Percentiles rank a stretch among this genome's conserved stretches.
Evolutionary conservation across 1,284 basidiomycete species (phyloP).

Genomic region (Melampsora larici-populina): DNA sequence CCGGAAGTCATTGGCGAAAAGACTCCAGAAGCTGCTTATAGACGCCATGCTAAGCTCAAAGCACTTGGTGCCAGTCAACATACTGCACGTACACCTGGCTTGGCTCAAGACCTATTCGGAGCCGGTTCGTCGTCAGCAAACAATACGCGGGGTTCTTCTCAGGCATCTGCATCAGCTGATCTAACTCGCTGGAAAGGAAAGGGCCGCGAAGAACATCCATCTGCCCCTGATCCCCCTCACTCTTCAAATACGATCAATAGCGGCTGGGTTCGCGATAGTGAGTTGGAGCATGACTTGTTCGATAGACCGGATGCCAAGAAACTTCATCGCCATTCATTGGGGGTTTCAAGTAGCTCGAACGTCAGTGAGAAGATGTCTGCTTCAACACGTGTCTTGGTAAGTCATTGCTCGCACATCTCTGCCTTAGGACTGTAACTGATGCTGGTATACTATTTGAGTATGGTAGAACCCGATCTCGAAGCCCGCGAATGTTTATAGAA

Average conservation of each 20-base stretch:
- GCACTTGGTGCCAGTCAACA: not conserved
- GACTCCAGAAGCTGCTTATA: conserved; percentile 22
- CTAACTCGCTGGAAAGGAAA: not conserved
- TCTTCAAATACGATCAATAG: not conserved
- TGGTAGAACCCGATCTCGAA: conserved; percentile 1
- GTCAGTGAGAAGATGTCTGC: not conserved
- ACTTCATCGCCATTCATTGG: conserved; percentile 1
- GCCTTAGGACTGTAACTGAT: not conserved
- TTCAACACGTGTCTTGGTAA: conserved; percentile 7
- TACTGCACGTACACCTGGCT: conserved; percentile 2
- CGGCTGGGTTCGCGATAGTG: conserved; percentile 33
- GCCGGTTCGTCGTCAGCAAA: not conserved
- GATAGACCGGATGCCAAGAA: conserved; percentile 4
- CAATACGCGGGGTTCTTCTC: not conserved
- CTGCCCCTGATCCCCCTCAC: not conserved
- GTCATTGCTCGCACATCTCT: not conserved
- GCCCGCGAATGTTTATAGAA: conserved; percentile 17
- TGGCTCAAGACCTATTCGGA: conserved; percentile 41
- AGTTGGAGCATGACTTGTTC: conserved; percentile 34
- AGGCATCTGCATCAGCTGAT: not conserved
- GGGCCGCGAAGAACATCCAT: not conserved
- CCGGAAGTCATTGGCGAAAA: conserved; percentile 37
- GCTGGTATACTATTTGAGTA: not conserved
- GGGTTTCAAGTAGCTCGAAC: not conserved
- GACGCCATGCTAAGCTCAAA: conserved; percentile 25